Evolutionary conservation across 2,329 filamentous ascomycete genomes (phyloP).

Genomic region (Cryphonectria nitschkei): DNA sequence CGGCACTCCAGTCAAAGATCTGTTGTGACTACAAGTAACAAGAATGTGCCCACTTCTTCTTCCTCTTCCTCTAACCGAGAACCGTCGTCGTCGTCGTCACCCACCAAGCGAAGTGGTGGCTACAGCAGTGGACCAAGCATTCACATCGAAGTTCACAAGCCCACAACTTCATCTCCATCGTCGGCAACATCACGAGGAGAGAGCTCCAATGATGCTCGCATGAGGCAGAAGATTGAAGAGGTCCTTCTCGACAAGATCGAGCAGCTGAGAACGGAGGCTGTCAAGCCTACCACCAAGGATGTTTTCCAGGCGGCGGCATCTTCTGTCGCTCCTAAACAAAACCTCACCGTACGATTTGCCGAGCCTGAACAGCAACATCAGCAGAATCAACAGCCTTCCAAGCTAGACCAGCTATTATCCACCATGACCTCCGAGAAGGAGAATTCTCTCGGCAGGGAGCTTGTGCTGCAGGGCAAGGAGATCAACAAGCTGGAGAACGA

Average conservation of each 20-base stretch:
- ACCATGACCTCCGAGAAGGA: constrained; percentile 11
- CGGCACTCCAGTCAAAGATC: constrained; percentile 21
- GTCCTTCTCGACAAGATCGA: constrained; percentile 24
- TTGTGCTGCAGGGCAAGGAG: constrained; percentile 26
- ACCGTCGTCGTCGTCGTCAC: background rate
- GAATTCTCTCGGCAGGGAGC: constrained; percentile 26
- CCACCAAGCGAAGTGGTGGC: constrained; percentile 15
- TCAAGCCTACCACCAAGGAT: constrained; percentile 2
- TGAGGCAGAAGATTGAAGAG: constrained; percentile 26
- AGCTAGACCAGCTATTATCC: background rate
- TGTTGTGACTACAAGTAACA: constrained; percentile 19
- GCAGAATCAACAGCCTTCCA: background rate
- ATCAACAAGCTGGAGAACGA: constrained; percentile 27
- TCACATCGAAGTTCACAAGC: constrained; percentile 28
- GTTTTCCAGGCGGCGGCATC: constrained; percentile 1
- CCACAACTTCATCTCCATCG: background rate
- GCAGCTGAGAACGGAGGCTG: constrained; percentile 20
- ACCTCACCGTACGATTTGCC: constrained; percentile 21
- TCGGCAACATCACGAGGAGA: background rate
- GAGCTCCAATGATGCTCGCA: constrained; percentile 13
- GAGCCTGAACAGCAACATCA: constrained; percentile 23
- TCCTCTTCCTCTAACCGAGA: constrained; percentile 7
- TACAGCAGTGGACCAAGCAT: constrained; percentile 13
- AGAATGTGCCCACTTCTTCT: constrained; percentile 6
- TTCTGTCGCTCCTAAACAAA: constrained; percentile 13